phyloP scores from a whole-genome alignment of 2,329 filamentous ascomycete species.

The Diplodia intermedia region DNA sequence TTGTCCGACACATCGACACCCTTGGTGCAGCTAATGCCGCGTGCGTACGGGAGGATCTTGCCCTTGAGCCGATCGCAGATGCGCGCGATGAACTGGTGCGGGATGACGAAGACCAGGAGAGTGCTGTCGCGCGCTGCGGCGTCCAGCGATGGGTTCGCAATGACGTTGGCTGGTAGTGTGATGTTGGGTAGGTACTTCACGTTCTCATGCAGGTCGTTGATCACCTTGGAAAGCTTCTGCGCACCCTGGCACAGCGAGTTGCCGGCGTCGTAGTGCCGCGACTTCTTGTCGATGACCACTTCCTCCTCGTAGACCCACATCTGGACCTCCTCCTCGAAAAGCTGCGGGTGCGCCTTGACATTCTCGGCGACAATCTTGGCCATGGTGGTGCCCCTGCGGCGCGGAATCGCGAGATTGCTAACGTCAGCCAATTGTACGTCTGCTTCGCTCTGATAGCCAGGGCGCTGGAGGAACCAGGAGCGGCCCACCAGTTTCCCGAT shows the following conservation, averaged over 20 bases:
- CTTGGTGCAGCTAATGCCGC: slow-evolving; percentile 97
- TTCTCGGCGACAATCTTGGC: slow-evolving; percentile 97
- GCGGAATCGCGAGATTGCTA: slow-evolving; percentile 24
- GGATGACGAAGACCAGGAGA: slow-evolving; percentile 93
- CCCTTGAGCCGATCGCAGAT: slow-evolving; percentile 85
- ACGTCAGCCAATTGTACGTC: not conserved
- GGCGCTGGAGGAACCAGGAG: slow-evolving; percentile 1
- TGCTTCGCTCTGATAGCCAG: slow-evolving; percentile 5
- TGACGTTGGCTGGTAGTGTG: slow-evolving; percentile 78
- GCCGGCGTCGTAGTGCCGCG: slow-evolving; percentile 73
- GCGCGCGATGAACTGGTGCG: slow-evolving; percentile 92
- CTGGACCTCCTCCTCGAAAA: slow-evolving; percentile 89
- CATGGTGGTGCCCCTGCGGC: slow-evolving; percentile 86
- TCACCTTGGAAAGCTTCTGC: slow-evolving; percentile 87
- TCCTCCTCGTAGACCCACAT: slow-evolving; percentile 99
- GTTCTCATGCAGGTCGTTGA: slow-evolving; percentile 95
- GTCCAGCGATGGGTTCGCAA: slow-evolving; percentile 81
- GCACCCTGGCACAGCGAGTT: slow-evolving; percentile 53
- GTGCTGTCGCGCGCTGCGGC: slow-evolving; percentile 84
- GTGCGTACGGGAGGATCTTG: slow-evolving; percentile 87
- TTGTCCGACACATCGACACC: slow-evolving; percentile 91
- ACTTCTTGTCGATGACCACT: slow-evolving; percentile 73
- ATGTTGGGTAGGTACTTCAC: slow-evolving; percentile 97
- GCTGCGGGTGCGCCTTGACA: slow-evolving; percentile 73
- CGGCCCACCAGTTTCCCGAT: slow-evolving; percentile 86